These are phyloP conservation scores for Aureobasidium melanogenum DNA, from an alignment of 2,329 filamentous ascomycete species.

Conservation along the genomic window DNA sequence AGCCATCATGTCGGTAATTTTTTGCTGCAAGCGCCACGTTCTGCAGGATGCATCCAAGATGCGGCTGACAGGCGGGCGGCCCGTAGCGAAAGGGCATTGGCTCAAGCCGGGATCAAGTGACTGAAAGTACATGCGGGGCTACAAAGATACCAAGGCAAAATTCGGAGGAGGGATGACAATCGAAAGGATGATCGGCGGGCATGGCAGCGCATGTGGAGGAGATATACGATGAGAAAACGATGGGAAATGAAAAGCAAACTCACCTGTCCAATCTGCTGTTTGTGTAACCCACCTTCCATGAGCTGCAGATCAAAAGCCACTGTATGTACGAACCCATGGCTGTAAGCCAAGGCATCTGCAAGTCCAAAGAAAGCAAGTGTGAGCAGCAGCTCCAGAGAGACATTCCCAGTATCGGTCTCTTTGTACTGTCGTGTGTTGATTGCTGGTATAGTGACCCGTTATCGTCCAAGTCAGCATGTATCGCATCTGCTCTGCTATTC, in stretches of 20 bases:
- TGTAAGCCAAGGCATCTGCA: slow-evolving; percentile 84
- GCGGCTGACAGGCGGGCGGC: slow-evolving; percentile 15
- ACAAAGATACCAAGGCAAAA: background rate
- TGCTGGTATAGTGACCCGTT: slow-evolving; percentile 9
- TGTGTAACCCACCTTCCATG: slow-evolving; percentile 63
- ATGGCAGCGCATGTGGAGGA: background rate
- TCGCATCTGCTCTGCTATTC: background rate
- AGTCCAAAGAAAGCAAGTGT: slow-evolving; percentile 62
- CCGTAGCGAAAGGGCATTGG: slow-evolving; percentile 22
- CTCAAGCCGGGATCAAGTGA: slow-evolving; percentile 50
- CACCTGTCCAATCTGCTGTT: slow-evolving; percentile 86
- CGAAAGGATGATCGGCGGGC: background rate
- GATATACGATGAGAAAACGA: background rate
- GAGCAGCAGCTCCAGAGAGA: slow-evolving; percentile 65
- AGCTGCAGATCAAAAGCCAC: slow-evolving; percentile 62
- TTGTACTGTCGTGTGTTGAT: slow-evolving; percentile 20
- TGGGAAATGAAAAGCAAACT: slow-evolving; percentile 34
- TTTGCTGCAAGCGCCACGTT: slow-evolving; percentile 6
- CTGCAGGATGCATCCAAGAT: slow-evolving; percentile 5
- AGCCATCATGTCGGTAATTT: slow-evolving; percentile 1
- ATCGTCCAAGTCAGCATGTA: background rate
- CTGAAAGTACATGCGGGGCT: slow-evolving; percentile 46
- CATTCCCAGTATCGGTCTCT: slow-evolving; percentile 66
- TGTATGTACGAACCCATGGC: slow-evolving; percentile 68
- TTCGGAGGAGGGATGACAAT: slow-evolving; percentile 1